Percentiles rank a stretch among this genome's conserved stretches.
Evolutionary conservation across 2,329 filamentous ascomycete genomes (phyloP).

Genomic region (Fusarium armeniacum): DNA sequence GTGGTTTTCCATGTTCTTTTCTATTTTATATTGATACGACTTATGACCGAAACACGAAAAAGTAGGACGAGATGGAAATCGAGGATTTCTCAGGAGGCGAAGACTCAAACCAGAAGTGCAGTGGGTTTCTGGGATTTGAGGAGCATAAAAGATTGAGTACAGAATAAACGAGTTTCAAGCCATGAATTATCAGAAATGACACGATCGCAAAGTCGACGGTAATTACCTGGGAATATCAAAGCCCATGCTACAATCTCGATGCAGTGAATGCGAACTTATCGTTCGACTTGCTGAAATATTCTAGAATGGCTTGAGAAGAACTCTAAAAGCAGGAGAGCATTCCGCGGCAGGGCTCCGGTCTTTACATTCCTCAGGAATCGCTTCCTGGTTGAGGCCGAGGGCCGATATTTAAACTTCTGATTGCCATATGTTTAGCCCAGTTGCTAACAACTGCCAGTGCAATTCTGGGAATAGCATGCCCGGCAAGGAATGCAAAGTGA

Average conservation of each 20-base stretch:
- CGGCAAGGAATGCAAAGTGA: constrained; percentile 8
- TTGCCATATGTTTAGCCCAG: background rate
- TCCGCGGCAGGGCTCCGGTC: background rate
- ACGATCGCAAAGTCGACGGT: background rate
- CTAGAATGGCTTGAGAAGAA: constrained; percentile 5
- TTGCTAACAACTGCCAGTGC: background rate
- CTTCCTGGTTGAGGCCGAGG: background rate
- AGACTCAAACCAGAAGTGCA: constrained; percentile 42
- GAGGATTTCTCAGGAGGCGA: constrained; percentile 29
- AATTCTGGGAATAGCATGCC: background rate
- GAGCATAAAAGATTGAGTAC: background rate
- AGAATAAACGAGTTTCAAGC: constrained; percentile 1
- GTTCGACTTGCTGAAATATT: background rate
- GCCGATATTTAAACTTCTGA: background rate
- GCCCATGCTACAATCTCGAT: background rate
- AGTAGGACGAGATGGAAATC: constrained; percentile 36
- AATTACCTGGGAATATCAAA: too few relatives aligned
- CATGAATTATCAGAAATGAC: background rate
- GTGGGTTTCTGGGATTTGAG: constrained; percentile 45
- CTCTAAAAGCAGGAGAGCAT: background rate
- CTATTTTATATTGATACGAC: constrained; percentile 13
- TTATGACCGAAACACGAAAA: constrained; percentile 19
- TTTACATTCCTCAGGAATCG: constrained; percentile 3
- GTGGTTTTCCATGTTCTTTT: constrained; percentile 13
- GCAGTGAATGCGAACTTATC: background rate